Evolutionary conservation across 2,329 filamentous ascomycete genomes (phyloP).

Genomic region (Epichloe coenophiala): DNA sequence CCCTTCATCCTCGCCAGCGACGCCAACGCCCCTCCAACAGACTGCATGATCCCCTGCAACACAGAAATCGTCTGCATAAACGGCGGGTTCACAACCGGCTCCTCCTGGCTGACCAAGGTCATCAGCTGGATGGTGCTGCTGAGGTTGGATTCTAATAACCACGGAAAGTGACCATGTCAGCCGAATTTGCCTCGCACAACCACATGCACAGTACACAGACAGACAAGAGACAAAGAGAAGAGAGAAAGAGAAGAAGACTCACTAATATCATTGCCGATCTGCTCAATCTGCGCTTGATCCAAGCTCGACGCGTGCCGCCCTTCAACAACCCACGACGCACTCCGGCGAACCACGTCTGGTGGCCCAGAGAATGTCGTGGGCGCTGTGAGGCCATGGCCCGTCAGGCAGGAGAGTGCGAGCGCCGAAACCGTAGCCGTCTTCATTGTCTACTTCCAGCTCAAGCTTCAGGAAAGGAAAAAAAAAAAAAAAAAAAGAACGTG

Average conservation of each 20-base stretch:
- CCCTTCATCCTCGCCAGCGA: background rate
- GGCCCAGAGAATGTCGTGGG: background rate
- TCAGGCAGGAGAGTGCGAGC: background rate
- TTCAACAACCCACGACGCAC: background rate
- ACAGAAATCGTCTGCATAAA: background rate
- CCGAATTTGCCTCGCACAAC: too few relatives aligned
- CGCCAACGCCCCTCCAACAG: background rate
- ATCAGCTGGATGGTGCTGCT: background rate
- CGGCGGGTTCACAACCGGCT: background rate
- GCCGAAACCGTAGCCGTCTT: background rate
- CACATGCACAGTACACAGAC: background rate
- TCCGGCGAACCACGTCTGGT: background rate
- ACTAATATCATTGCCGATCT: background rate
- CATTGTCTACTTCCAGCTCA: background rate
- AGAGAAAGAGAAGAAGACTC: background rate
- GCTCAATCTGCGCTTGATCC: background rate
- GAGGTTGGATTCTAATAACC: background rate
- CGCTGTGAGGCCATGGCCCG: background rate
- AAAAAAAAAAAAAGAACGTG: too few relatives aligned
- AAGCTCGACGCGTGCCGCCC: background rate
- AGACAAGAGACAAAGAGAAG: background rate
- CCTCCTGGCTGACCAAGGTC: background rate
- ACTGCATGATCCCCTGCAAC: background rate
- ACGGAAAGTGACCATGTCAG: background rate
- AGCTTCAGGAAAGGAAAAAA: too few relatives aligned